A percentile compares a stretch with the other conserved stretches of the same genome.
Evolutionary conservation across 768 basidiomycete genomes (phyloP).

Genomic region (Russula dissimulans): DNA sequence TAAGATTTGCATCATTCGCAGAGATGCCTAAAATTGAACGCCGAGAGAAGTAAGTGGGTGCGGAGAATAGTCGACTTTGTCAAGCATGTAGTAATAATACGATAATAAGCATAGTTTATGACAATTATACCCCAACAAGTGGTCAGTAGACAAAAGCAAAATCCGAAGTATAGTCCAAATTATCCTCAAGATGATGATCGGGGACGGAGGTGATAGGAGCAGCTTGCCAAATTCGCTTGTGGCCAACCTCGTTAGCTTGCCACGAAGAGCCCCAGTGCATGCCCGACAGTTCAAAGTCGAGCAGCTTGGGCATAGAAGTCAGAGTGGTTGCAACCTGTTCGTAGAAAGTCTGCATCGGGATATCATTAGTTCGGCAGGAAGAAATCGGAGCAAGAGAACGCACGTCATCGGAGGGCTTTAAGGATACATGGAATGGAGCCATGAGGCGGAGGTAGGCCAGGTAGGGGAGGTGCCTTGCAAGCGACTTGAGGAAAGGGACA

Average conservation of each 20-base stretch:
- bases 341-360: conserved; percentile 44
- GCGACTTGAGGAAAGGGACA: conserved; percentile 44
- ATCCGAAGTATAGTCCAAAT: conserved; percentile 14
- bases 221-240: conserved; percentile 19
- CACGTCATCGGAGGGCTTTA: conserved; percentile 28
- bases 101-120: conserved; percentile 15
- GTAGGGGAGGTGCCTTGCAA: conserved; percentile 48
- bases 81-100: conserved; percentile 13
- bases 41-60: neutral
- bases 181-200: conserved; percentile 13
- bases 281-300: conserved; percentile 65
- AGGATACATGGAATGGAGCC: conserved; percentile 28
- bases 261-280: conserved; percentile 49
- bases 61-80: neutral
- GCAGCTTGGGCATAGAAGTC: conserved; percentile 49
- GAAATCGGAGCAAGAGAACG: conserved; percentile 15
- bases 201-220: conserved; percentile 9
- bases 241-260: conserved; percentile 8
- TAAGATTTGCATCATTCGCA: neutral
- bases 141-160: conserved; percentile 18
- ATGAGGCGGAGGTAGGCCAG: conserved; percentile 62
- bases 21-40: conserved; percentile 5
- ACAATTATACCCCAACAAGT: neutral
- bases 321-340: conserved; percentile 49
- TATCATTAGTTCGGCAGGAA: conserved; percentile 2